Evolutionary conservation across 169 alveolate species (phyloP).

Genomic region (Plasmodium inui): DNA sequence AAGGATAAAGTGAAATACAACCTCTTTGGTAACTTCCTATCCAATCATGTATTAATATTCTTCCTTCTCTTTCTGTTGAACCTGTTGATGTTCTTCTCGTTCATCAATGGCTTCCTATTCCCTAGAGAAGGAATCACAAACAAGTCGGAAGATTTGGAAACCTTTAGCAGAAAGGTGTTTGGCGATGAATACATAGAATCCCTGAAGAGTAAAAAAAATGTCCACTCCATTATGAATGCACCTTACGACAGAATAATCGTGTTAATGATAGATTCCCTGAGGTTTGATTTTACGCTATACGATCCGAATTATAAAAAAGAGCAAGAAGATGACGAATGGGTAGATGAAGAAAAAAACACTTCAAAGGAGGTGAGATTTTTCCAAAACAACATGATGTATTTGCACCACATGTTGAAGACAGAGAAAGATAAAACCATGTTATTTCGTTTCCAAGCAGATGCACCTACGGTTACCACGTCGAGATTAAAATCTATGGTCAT

Average conservation of each 20-base stretch:
- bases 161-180: constrained; percentile 50
- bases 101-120: constrained; percentile 60
- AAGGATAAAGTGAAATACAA: constrained; percentile 6
- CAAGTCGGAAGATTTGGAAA: constrained; percentile 49
- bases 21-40: not conserved
- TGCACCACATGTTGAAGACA: constrained; percentile 70
- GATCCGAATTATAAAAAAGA: constrained; percentile 75
- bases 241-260: constrained; percentile 73
- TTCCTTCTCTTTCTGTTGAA: constrained; percentile 17
- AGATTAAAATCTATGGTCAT: constrained; percentile 76
- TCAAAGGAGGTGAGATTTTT: constrained; percentile 22
- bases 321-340: not conserved
- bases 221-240: constrained; percentile 65
- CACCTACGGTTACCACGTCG: constrained; percentile 81
- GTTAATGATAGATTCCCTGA: constrained; percentile 76
- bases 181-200: constrained; percentile 68
- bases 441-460: constrained; percentile 78
- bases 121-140: constrained; percentile 34
- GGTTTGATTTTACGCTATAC: constrained; percentile 81
- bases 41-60: constrained; percentile 40
- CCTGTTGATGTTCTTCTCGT: constrained; percentile 30
- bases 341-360: constrained; percentile 28
- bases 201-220: constrained; percentile 26
- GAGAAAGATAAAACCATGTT: constrained; percentile 62
- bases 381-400: constrained; percentile 76